phyloP scores from a whole-genome alignment of 179 eudicot genomes.

The Beta lomatogona region DNA sequence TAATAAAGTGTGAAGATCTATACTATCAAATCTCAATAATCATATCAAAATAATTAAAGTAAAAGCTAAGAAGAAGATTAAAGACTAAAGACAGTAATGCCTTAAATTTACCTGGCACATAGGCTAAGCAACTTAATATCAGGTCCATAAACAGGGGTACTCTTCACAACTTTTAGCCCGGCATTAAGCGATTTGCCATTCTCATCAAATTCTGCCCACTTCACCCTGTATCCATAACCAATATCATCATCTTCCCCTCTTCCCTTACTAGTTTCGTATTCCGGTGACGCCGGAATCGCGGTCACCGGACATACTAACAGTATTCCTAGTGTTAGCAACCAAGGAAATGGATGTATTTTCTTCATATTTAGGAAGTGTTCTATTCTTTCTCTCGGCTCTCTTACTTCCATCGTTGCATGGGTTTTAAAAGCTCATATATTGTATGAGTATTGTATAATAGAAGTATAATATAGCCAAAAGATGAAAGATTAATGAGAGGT shows the following conservation, averaged over 20 bases:
- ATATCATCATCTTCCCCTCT: background rate
- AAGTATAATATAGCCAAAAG: too few relatives aligned
- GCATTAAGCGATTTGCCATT: slow-evolving; percentile 7
- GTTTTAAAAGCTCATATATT: too few relatives aligned
- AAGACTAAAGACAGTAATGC: too few relatives aligned
- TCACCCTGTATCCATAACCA: slow-evolving; percentile 2
- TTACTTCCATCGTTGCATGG: background rate
- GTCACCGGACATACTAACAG: background rate
- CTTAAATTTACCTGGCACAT: background rate
- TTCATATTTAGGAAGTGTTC: background rate
- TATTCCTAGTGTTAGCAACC: background rate
- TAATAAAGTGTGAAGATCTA: too few relatives aligned
- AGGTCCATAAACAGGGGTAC: slow-evolving; percentile 33
- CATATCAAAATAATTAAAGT: too few relatives aligned
- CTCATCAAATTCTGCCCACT: background rate
- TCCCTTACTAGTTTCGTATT: background rate
- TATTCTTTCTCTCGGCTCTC: background rate
- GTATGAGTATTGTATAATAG: too few relatives aligned
- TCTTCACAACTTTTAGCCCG: slow-evolving; percentile 23
- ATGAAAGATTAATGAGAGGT: too few relatives aligned
- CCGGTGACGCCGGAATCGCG: background rate
- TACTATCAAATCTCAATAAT: too few relatives aligned
- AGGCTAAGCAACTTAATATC: slow-evolving; percentile 40
- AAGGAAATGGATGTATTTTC: background rate
- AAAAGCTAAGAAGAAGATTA: too few relatives aligned